Evolutionary conservation across 1,139 yeast genomes (phyloP).

Genomic region (Pichia norvegensis): DNA sequence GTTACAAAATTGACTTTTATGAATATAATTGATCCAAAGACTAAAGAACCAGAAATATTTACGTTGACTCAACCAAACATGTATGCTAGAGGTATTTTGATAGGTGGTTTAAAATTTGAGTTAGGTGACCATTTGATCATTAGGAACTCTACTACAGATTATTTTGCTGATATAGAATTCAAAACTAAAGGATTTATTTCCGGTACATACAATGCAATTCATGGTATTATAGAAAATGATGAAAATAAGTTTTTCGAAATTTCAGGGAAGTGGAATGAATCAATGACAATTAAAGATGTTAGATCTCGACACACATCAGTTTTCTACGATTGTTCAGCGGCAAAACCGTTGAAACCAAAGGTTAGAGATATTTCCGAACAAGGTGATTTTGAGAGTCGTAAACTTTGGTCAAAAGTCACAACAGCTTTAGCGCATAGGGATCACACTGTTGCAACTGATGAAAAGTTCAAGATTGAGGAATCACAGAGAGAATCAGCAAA

Average conservation of each 20-base stretch:
- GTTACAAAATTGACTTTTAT: constrained; percentile 63
- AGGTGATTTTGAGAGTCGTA: constrained; percentile 71
- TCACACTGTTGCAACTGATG: constrained; percentile 79
- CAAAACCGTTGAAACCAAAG: constrained; percentile 49
- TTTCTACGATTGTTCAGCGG: constrained; percentile 56
- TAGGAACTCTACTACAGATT: constrained; percentile 52
- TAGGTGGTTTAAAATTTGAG: constrained; percentile 85
- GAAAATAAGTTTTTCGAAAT: constrained; percentile 57
- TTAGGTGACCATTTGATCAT: constrained; percentile 84
- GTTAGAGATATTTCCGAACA: constrained; percentile 78
- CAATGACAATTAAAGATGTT: constrained; percentile 59
- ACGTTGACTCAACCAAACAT: constrained; percentile 87
- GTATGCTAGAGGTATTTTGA: constrained; percentile 88
- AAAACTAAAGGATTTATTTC: constrained; percentile 90
- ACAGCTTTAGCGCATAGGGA: constrained; percentile 69
- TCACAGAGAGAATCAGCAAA: constrained; percentile 69
- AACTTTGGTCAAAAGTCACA: constrained; percentile 74
- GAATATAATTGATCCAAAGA: constrained; percentile 40
- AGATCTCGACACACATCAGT: constrained; percentile 29
- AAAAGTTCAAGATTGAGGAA: constrained; percentile 79
- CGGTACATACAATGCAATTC: constrained; percentile 86
- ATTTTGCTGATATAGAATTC: constrained; percentile 80
- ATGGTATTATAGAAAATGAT: constrained; percentile 56
- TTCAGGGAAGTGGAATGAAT: constrained; percentile 90
- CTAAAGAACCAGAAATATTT: constrained; percentile 53